Base-by-base conservation (phyloP, 73 alveolate genomes). In the Tetrahymena borealis region DNA sequence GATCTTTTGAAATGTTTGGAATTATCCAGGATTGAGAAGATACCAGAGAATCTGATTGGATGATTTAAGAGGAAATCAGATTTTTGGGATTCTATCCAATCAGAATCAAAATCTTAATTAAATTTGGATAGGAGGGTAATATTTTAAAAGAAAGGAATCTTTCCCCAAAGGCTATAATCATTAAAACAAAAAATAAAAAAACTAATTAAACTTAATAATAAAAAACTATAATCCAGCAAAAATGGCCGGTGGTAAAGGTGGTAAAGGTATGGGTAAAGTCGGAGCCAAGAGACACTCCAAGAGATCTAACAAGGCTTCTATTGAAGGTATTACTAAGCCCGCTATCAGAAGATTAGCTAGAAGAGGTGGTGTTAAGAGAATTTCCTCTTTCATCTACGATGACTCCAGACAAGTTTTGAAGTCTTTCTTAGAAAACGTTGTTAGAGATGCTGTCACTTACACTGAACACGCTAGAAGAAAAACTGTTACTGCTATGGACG, bases 311-410 rank as follows among this genome's bases (percentile, higher is more conserved):
- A 96, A 96, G 92, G 97, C 95, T 40, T 94, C 96, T 37, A 96
- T 96, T 42, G 96, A 95, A 94, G 99, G 99, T 41, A 97, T 97
- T 85, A 95, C 99, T 32, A 94, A 97, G 90, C 98, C 98, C 91
- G 99, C 99, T 40, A 97, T 97, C 91, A 96, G 98, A 94, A 97
- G 99, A 97, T 96, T 97, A 93, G 99, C 99, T 38, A 97, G 99
- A 96, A 97, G 98, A 96, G 99, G 99, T 92, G 99, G 99, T 33
- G 98, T 97, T 39, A 97, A 96, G 94, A 97, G 99, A 95, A 96
- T 97, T 78, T 91, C 98, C 40, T 96, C 96, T 39, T 94, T 92
- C 90, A 94, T 97, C 78, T 97, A 97, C 92, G 97, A 96, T 94
- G 99, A 97, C 96, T 90, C 98, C 90, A 97, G 99, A 96, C 94